These are phyloP conservation scores for Aspergillus bridgeri DNA, from an alignment of 495 filamentous ascomycete species.

Conservation along the genomic window DNA sequence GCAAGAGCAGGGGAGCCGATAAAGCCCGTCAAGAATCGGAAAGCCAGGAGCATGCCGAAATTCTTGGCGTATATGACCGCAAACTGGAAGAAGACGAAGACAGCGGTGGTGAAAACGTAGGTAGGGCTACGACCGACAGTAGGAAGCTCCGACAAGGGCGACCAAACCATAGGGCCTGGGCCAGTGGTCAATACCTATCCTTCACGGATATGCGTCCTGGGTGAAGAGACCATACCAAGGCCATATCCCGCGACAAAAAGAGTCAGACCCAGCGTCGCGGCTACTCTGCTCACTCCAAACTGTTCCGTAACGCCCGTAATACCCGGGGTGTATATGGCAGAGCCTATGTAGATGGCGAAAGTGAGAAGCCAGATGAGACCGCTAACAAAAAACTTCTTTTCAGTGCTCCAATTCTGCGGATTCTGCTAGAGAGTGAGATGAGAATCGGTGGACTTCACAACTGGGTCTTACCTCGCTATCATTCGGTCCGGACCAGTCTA, in stretches of 20 bases:
- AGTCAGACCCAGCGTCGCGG: slow-evolving; percentile 47
- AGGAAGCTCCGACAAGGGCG: slow-evolving; percentile 51
- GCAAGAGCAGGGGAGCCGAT: slow-evolving; percentile 51
- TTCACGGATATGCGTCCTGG: no score
- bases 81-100: slow-evolving; percentile 53
- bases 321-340: slow-evolving; percentile 29
- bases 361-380: slow-evolving; percentile 27
- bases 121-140: slow-evolving; percentile 46
- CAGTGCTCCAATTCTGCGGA: slow-evolving; percentile 48
- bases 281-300: slow-evolving; percentile 46
- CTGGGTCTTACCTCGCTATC: slow-evolving; percentile 28
- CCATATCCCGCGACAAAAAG: slow-evolving; percentile 49
- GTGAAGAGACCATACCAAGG: slow-evolving; percentile 15
- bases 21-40: slow-evolving; percentile 54
- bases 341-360: slow-evolving; percentile 32
- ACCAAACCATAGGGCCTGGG: slow-evolving; percentile 48
- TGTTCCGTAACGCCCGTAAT: slow-evolving; percentile 25
- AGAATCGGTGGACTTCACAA: neutral
- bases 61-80: slow-evolving; percentile 44
- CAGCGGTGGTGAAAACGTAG: slow-evolving; percentile 43
- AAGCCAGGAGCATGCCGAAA: slow-evolving; percentile 50
- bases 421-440: slow-evolving; percentile 25
- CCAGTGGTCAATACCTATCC: no score
- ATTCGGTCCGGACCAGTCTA: slow-evolving; percentile 23
- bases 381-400: slow-evolving; percentile 19